Base-by-base conservation (phyloP, 1,139 yeast genomes). In the Suhomyces bolitotheri region DNA sequence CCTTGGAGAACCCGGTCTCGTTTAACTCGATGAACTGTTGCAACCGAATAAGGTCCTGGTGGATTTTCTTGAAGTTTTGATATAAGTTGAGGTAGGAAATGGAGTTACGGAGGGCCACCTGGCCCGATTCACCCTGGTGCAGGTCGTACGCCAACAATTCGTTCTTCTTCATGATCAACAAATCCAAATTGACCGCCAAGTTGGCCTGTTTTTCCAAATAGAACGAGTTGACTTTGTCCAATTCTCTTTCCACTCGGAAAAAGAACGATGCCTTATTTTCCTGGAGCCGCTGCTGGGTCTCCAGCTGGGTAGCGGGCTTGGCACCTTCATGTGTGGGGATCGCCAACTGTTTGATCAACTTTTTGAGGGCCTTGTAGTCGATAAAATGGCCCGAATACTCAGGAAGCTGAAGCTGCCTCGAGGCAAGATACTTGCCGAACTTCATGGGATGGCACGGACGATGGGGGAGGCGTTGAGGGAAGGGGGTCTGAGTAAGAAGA, bases 1-100 rank as follows among this genome's bases (percentile, higher is more conserved):
- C 97, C 61, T 92, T 92, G 20, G 94, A 82, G 60, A 92, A 92
- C 12, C 97, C 98, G 0, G 96, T 88, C 53, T 92, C 96, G 56
- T 92, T 92, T 42, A 92, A 70, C 57, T 90, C 96, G 27, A 92
- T 89, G 60, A 87, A 92, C 59, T 90, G 97, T 55, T 92, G 96
- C 19, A 92, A 68, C 39, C 95, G 73, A 45, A 86, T 82, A 45
- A 92, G 68, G 58, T 92, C 97, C 47, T 90, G 86, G 36, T 95
- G 84, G 50, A 87, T 87, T 51, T 94, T 82, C 56, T 84, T 87
- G 58, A 90, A 85, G 20, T 92, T 95, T 53, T 89, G 96, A 54
- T 87, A 87, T 33, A 92, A 65, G 42, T 70, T 71, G 39, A 71
- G 56, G 47, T 64, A 71, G 8, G 72, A 58, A 25, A 71, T 71